Evolutionary conservation across 2,329 filamentous ascomycete species (phyloP).

Genomic region (Trichoderma hamatum): DNA sequence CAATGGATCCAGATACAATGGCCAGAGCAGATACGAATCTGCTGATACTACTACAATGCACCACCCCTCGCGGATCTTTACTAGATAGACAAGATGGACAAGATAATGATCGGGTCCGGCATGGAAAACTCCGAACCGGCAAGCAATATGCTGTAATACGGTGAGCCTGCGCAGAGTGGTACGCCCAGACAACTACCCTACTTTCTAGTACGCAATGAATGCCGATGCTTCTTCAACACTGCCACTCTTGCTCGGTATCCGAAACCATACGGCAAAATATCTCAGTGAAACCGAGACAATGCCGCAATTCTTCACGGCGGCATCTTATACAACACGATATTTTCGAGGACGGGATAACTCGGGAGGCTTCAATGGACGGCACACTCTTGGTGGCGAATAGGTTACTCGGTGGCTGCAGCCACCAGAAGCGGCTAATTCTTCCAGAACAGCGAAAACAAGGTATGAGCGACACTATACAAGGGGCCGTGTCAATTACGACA

Average conservation of each 20-base stretch:
- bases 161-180: neutral
- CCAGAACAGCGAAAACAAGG: neutral
- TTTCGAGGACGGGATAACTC: slow-evolving; percentile 13
- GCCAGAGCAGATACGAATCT: neutral
- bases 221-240: neutral
- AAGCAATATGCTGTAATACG: neutral
- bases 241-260: neutral
- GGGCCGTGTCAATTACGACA: neutral
- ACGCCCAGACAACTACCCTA: too few relatives aligned
- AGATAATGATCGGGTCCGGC: neutral
- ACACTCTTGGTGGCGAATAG: neutral
- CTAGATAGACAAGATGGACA: neutral
- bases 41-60: neutral
- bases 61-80: slow-evolving; percentile 1
- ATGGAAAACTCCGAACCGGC: neutral
- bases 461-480: neutral
- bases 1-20: neutral
- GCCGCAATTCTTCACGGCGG: neutral
- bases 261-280: neutral
- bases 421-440: neutral
- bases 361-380: neutral
- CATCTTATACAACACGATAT: neutral
- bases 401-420: slow-evolving; percentile 11
- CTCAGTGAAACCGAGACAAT: neutral
- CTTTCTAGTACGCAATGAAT: neutral